phyloP scores from a whole-genome alignment of 2,329 filamentous ascomycete species.

The Alternaria gansuensis region DNA sequence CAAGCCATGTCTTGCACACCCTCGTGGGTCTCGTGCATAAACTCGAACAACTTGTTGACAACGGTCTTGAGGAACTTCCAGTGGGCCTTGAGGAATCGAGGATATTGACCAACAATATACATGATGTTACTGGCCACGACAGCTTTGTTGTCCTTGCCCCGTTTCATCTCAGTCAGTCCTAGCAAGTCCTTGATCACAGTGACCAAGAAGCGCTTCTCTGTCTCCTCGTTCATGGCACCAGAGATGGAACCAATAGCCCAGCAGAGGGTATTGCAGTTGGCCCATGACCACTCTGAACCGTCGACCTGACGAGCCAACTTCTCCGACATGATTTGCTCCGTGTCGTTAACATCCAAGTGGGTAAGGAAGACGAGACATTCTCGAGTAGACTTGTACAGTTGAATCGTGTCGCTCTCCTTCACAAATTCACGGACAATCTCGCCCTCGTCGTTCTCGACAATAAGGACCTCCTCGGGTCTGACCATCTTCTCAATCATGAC shows the following conservation, averaged over 20 bases:
- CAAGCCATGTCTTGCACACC: constrained; percentile 99
- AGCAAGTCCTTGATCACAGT: constrained; percentile 99
- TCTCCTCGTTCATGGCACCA: constrained; percentile 98
- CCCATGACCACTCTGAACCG: constrained; percentile 97
- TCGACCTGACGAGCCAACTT: constrained; percentile 96
- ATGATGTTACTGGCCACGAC: constrained; percentile 99
- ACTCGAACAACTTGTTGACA: constrained; percentile 99
- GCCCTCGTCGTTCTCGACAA: constrained; percentile 99
- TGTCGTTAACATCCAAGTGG: constrained; percentile 95
- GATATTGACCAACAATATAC: constrained; percentile 99
- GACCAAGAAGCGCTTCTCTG: constrained; percentile 96
- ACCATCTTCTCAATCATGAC: constrained; percentile 99
- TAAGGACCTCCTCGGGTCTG: constrained; percentile 93
- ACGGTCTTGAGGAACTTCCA: constrained; percentile 99
- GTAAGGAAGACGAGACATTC: constrained; percentile 98
- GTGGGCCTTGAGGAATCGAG: constrained; percentile 96
- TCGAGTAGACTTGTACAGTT: constrained; percentile 98
- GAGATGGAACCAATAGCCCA: constrained; percentile 99
- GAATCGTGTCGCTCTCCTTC: constrained; percentile 98
- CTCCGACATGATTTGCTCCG: constrained; percentile 98
- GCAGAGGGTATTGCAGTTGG: constrained; percentile 98
- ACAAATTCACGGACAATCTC: constrained; percentile 99
- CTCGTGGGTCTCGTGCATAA: constrained; percentile 99
- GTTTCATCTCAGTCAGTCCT: constrained; percentile 97
- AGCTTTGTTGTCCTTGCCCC: constrained; percentile 98